Evolutionary conservation across 495 filamentous ascomycete genomes (phyloP).

Genomic region (Chaetomium cochliodes): DNA sequence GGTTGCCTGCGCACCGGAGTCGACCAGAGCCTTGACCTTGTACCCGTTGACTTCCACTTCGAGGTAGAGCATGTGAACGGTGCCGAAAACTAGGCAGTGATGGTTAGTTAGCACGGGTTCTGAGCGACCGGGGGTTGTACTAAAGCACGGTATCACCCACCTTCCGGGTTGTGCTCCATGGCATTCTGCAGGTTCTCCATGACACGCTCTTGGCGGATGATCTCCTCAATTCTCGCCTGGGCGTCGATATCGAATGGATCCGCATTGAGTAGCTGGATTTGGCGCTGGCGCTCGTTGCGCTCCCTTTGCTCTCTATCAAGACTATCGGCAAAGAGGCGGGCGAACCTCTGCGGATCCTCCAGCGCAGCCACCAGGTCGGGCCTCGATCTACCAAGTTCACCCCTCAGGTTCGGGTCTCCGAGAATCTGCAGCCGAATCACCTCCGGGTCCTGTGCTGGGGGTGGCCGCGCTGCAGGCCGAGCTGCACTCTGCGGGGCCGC

Average conservation of each 20-base stretch:
- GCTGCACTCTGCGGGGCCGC: conserved; percentile 27
- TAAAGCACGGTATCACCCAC: conserved; percentile 60
- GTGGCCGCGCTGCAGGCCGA: conserved; percentile 25
- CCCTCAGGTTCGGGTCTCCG: conserved; percentile 69
- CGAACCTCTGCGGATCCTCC: conserved; percentile 75
- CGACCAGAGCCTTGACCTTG: conserved; percentile 93
- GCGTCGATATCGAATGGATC: conserved; percentile 91
- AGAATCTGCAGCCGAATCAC: conserved; percentile 76
- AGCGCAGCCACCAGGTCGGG: conserved; percentile 75
- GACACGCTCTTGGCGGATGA: conserved; percentile 90
- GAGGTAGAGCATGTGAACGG: conserved; percentile 94
- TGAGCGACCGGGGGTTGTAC: background rate
- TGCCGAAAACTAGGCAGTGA: conserved; percentile 68
- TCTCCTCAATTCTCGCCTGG: conserved; percentile 91
- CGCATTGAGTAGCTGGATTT: conserved; percentile 73
- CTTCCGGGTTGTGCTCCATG: conserved; percentile 94
- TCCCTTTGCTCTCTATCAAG: conserved; percentile 65
- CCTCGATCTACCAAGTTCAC: conserved; percentile 63
- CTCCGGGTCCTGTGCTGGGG: conserved; percentile 65
- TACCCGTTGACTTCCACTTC: conserved; percentile 91
- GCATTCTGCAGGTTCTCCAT: conserved; percentile 93
- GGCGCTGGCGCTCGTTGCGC: conserved; percentile 72
- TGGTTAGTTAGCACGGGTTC: background rate
- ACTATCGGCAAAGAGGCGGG: conserved; percentile 62
- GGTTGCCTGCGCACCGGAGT: conserved; percentile 95